phyloP scores from a whole-genome alignment of 2,329 filamentous ascomycete genomes.

The Paracamarosporium sp. region DNA sequence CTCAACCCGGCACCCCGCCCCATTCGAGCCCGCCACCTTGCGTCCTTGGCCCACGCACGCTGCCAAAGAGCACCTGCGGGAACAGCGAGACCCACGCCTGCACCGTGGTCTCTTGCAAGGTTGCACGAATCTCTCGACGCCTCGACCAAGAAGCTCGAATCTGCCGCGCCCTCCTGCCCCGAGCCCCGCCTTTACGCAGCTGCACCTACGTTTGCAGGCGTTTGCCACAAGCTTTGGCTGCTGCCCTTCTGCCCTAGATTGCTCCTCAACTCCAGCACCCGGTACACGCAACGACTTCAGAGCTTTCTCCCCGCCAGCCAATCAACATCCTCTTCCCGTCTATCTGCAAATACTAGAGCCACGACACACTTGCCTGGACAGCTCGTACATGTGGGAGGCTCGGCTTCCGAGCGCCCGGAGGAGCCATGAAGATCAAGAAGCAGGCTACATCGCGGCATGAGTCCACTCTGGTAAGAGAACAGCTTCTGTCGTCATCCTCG shows the following conservation, averaged over 20 bases:
- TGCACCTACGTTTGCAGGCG: slow-evolving; percentile 8
- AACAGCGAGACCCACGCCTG: slow-evolving; percentile 41
- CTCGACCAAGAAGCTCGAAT: slow-evolving; percentile 22
- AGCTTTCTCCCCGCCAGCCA: slow-evolving; percentile 3
- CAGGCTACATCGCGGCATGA: slow-evolving; percentile 61
- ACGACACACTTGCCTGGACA: slow-evolving; percentile 3
- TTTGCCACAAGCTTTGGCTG: not conserved
- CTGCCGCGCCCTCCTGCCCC: slow-evolving; percentile 5
- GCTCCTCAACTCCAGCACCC: not conserved
- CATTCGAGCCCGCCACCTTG: slow-evolving; percentile 12
- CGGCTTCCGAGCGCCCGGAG: slow-evolving; percentile 44
- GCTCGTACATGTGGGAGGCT: slow-evolving; percentile 43
- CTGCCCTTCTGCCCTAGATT: not conserved
- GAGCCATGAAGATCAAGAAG: slow-evolving; percentile 63
- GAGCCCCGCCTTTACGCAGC: slow-evolving; percentile 8
- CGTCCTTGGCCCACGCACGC: slow-evolving; percentile 15
- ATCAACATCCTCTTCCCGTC: not conserved
- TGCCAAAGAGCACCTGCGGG: slow-evolving; percentile 14
- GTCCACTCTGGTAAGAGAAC: slow-evolving; percentile 54
- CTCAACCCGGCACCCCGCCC: slow-evolving; percentile 6
- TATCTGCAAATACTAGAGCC: slow-evolving; percentile 4
- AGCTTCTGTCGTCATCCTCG: not conserved
- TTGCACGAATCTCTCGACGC: slow-evolving; percentile 19
- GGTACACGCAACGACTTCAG: not conserved
- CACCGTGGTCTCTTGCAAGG: slow-evolving; percentile 40